Evolutionary conservation across 257 asterid genomes (phyloP).

Genomic region (Cordia subcordata): DNA sequence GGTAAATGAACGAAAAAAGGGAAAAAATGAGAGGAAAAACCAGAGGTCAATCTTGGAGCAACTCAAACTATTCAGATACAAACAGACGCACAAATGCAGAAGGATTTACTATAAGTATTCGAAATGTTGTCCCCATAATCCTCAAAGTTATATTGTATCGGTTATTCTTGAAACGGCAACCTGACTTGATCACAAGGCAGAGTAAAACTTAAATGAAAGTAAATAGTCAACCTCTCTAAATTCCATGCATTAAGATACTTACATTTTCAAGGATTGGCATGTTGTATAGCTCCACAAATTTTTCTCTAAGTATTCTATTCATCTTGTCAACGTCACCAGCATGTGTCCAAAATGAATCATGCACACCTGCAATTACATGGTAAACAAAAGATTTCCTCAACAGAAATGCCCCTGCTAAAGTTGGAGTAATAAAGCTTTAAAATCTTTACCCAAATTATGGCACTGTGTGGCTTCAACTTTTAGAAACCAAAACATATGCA

Average conservation of each 20-base stretch:
- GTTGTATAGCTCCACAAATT: slow-evolving; percentile 82
- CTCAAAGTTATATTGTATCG: no score
- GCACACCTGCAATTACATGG: slow-evolving; percentile 58
- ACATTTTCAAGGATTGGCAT: slow-evolving; percentile 86
- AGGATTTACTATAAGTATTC: no score
- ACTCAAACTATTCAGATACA: no score
- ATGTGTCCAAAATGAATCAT: slow-evolving; percentile 97
- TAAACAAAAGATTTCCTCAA: neutral
- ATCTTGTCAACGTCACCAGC: slow-evolving; percentile 87
- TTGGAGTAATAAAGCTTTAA: neutral
- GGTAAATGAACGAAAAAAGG: no score
- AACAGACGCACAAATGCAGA: no score
- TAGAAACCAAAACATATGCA: no score
- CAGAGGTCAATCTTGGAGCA: no score
- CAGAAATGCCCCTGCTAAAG: neutral
- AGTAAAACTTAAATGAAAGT: neutral
- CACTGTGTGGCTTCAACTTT: neutral
- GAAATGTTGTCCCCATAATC: no score
- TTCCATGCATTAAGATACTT: slow-evolving; percentile 28
- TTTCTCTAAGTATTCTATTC: slow-evolving; percentile 74
- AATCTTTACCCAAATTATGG: neutral
- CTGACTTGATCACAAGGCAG: neutral
- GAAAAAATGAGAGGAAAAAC: no score
- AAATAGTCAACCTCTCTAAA: neutral
- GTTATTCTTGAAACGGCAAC: no score